Conservation (phyloP, 805 yeast species). For the Diddensiella transvaalensis region DNA sequence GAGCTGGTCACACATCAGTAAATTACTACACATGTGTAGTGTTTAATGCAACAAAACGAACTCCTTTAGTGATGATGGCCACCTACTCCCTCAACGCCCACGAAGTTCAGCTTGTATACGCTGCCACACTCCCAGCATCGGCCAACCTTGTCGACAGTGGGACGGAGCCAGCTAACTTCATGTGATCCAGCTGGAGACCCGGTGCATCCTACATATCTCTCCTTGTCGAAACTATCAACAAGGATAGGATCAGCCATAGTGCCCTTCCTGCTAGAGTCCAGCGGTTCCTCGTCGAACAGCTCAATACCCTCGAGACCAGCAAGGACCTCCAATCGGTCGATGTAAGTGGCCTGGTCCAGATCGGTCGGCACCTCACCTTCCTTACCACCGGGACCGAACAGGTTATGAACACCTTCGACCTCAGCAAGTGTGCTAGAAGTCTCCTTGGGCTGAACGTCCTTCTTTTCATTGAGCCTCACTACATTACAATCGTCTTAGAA, state of each 20-base stretch:
- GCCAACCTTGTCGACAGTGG: conserved; percentile 73
- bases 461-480: not conserved
- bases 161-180: conserved; percentile 87
- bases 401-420: conserved; percentile 34
- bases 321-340: conserved; percentile 91
- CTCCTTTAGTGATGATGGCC: conserved; percentile 51
- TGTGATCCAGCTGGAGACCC: conserved; percentile 95
- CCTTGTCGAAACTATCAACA: conserved; percentile 85
- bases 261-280: conserved; percentile 85
- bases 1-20: no score
- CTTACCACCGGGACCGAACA: conserved; percentile 90
- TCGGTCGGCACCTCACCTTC: conserved; percentile 84
- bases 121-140: conserved; percentile 99
- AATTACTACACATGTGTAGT: no score
- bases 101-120: conserved; percentile 81
- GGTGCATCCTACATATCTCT: conserved; percentile 95
- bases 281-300: conserved; percentile 77
- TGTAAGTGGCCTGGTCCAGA: conserved; percentile 95
- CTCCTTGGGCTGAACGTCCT: not conserved
- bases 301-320: conserved; percentile 96
- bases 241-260: conserved; percentile 85
- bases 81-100: conserved; percentile 64
- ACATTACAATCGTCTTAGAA: no score
- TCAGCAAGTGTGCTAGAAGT: not conserved
- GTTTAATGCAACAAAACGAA: no score